Conservation (phyloP, 805 yeast species). For the Myxozyma nipponensis region DNA sequence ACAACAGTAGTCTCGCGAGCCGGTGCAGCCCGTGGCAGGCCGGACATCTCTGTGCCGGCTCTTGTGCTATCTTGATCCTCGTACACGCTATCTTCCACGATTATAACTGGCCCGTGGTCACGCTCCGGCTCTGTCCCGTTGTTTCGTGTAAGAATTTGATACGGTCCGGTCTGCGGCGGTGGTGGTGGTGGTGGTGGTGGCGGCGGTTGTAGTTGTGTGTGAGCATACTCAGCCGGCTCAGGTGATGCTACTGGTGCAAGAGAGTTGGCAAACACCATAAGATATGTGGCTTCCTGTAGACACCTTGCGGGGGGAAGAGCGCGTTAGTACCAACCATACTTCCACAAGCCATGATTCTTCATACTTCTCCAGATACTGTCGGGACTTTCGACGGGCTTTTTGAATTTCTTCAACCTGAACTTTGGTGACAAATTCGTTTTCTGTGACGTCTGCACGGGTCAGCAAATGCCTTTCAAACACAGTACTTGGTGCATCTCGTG, state of each 20-base stretch:
- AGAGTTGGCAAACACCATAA: conserved; percentile 20
- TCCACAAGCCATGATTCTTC: neutral
- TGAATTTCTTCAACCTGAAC: conserved; percentile 17
- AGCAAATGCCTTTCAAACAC: no score
- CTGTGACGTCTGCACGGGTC: conserved; percentile 3
- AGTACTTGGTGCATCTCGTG: no score
- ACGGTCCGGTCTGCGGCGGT: neutral
- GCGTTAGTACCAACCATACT: neutral
- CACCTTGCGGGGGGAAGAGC: conserved; percentile 7
- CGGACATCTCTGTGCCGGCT: neutral
- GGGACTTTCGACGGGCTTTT: conserved; percentile 14
- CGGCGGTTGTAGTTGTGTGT: neutral
- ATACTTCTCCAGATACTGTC: conserved; percentile 25
- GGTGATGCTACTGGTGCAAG: conserved; percentile 6
- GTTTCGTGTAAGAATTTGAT: neutral
- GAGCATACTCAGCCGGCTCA: neutral
- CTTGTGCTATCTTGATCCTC: neutral
- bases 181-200: neutral
- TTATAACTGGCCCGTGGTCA: neutral
- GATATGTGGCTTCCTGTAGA: conserved; percentile 24
- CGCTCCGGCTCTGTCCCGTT: neutral
- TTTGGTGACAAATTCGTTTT: conserved; percentile 3
- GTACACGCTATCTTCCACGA: neutral
- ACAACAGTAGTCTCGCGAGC: conserved; percentile 8
- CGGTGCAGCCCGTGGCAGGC: neutral